Evolutionary conservation across 371 early-diverging fungal genomes (phyloP).

Genomic region (Mucor racemosus): DNA sequence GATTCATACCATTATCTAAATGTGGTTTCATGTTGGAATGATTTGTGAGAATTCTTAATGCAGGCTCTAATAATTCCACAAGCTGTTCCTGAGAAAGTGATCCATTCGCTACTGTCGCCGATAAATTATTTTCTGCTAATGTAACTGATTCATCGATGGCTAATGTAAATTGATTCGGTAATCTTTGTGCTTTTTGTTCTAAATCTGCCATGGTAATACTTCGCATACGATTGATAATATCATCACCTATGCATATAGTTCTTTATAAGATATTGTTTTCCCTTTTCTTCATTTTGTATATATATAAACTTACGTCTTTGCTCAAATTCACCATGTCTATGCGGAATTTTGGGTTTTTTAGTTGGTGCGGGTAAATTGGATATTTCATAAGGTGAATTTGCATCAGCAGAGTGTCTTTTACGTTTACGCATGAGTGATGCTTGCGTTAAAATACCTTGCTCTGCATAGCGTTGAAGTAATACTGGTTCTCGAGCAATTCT

Average conservation of each 20-base stretch:
- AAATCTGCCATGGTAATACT: conserved; percentile 45
- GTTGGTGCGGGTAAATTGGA: conserved; percentile 28
- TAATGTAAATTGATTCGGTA: conserved; percentile 39
- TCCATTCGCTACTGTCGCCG: conserved; percentile 10
- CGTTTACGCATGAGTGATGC: conserved; percentile 50
- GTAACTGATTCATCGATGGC: conserved; percentile 30
- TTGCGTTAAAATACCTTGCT: conserved; percentile 51
- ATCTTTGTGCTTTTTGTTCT: conserved; percentile 47
- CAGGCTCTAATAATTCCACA: conserved; percentile 35
- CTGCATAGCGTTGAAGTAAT: conserved; percentile 48
- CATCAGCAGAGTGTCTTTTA: conserved; percentile 42
- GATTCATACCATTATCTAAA: conserved; percentile 57
- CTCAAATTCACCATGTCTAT: conserved; percentile 57
- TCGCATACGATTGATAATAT: conserved; percentile 47
- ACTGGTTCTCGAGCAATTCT: conserved; percentile 48
- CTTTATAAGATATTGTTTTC: neutral
- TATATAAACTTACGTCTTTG: conserved; percentile 44
- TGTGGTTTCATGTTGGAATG: conserved; percentile 58
- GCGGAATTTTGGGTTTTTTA: conserved; percentile 56
- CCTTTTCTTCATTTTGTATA: neutral
- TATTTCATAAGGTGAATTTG: conserved; percentile 27
- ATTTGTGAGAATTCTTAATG: conserved; percentile 39
- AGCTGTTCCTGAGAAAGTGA: conserved; percentile 33
- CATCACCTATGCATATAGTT: conserved; percentile 38
- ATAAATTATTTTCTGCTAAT: conserved; percentile 3